A percentile compares a stretch with the other conserved stretches of the same genome.
These are phyloP conservation scores for Selaginella moellendorffii DNA, from an alignment of 75 land plant species.

Conservation along the genomic window DNA sequence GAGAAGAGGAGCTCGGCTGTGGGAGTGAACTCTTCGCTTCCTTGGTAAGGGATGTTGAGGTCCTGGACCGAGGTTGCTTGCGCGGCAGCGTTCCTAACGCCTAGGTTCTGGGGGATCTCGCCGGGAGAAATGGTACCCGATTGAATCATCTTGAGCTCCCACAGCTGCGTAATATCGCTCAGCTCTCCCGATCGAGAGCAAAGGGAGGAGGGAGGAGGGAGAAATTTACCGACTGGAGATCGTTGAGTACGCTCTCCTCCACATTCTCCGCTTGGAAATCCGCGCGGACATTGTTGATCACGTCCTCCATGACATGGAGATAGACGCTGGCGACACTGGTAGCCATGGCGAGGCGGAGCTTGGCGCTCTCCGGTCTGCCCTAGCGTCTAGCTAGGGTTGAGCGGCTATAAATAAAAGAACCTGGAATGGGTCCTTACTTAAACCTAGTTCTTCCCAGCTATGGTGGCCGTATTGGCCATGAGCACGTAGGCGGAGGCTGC, in stretches of 20 bases:
- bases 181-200: not conserved
- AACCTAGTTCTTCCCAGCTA: too few relatives aligned
- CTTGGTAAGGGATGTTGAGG: conserved; percentile 7
- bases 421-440: too few relatives aligned
- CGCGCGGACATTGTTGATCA: conserved; percentile 5
- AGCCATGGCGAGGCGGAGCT: not conserved
- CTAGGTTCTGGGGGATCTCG: not conserved
- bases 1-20: not conserved
- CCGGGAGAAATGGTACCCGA: not conserved
- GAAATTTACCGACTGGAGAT: not conserved
- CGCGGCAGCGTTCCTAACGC: not conserved
- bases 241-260: conserved; percentile 1
- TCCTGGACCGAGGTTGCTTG: not conserved
- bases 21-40: not conserved
- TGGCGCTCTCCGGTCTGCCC: too few relatives aligned
- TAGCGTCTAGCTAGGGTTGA: too few relatives aligned
- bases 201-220: not conserved
- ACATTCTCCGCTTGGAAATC: conserved; percentile 4
- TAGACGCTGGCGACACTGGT: not conserved
- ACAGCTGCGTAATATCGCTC: not conserved
- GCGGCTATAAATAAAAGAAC: too few relatives aligned
- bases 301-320: conserved; percentile 7
- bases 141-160: conserved; percentile 9
- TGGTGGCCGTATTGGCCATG: too few relatives aligned
- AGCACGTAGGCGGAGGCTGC: too few relatives aligned